Conservation (phyloP, 805 yeast species). For the Spathaspora passalidarum region DNA sequence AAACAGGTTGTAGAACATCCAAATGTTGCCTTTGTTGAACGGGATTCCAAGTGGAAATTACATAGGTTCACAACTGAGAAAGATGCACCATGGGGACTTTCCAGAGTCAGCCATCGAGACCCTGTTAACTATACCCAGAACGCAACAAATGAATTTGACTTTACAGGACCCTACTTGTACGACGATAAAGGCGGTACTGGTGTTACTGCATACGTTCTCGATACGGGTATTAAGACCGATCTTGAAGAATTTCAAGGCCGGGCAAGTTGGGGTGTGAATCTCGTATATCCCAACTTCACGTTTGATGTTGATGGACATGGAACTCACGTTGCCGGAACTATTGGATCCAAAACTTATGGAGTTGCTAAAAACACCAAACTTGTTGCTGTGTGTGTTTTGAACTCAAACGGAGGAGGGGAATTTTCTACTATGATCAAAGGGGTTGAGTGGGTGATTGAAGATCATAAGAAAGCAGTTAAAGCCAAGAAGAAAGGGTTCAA, state of each 20-base stretch:
- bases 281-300: conserved; percentile 32
- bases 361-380: conserved; percentile 61
- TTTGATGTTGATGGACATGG: conserved; percentile 82
- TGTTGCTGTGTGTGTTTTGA: conserved; percentile 42
- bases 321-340: conserved; percentile 88
- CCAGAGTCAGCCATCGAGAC: conserved; percentile 35
- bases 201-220: conserved; percentile 75
- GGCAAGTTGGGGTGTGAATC: conserved; percentile 49
- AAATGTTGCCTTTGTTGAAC: conserved; percentile 36
- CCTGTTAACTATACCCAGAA: conserved; percentile 12
- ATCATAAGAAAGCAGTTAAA: conserved; percentile 28
- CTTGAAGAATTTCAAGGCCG: conserved; percentile 67
- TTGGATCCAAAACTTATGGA: conserved; percentile 78
- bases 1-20: conserved; percentile 10
- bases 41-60: conserved; percentile 35
- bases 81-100: conserved; percentile 41
- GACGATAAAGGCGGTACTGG: conserved; percentile 41
- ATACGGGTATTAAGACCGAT: conserved; percentile 69
- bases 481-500: conserved; percentile 41
- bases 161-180: conserved; percentile 27
- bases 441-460: conserved; percentile 37
- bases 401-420: conserved; percentile 35
- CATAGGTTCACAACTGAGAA: conserved; percentile 32
- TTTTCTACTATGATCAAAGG: conserved; percentile 42
- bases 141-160: no score